phyloP scores from a whole-genome alignment of 345 rosid species.

The Mangifera indica region DNA sequence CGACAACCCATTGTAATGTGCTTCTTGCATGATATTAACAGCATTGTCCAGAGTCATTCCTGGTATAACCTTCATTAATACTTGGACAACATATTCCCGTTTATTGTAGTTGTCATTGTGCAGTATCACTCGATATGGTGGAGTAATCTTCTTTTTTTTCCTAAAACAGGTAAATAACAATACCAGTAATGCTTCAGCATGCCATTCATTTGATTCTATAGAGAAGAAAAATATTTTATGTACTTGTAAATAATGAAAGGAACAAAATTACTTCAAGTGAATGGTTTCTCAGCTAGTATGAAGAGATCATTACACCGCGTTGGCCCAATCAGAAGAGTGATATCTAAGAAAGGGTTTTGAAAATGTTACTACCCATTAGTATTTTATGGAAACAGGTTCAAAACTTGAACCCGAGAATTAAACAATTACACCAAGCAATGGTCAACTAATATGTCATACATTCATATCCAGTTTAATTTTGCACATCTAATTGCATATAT shows the following conservation, averaged over 20 bases:
- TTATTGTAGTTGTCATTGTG: slow-evolving; percentile 90
- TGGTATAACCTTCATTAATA: slow-evolving; percentile 88
- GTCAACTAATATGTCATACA: too few species aligned
- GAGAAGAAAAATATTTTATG: background rate
- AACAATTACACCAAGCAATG: too few species aligned
- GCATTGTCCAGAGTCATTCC: slow-evolving; percentile 97
- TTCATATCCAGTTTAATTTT: background rate
- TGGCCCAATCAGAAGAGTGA: background rate
- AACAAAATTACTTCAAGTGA: background rate
- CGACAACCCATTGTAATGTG: slow-evolving; percentile 79
- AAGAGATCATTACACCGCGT: background rate
- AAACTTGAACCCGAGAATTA: slow-evolving; percentile 5
- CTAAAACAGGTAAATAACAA: slow-evolving; percentile 29
- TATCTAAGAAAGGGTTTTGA: too few species aligned
- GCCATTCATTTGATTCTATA: background rate
- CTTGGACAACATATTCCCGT: slow-evolving; percentile 91
- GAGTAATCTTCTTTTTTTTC: slow-evolving; percentile 78
- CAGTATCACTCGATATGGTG: slow-evolving; percentile 83
- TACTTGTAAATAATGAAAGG: background rate
- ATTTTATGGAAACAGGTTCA: background rate
- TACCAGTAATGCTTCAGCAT: background rate
- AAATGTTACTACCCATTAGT: background rate
- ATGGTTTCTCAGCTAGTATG: background rate
- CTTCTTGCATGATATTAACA: slow-evolving; percentile 95
- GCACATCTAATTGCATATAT: background rate